Evolutionary conservation across 352 stramenopile species (phyloP).

Genomic region (Globisporangium camurandrum): DNA sequence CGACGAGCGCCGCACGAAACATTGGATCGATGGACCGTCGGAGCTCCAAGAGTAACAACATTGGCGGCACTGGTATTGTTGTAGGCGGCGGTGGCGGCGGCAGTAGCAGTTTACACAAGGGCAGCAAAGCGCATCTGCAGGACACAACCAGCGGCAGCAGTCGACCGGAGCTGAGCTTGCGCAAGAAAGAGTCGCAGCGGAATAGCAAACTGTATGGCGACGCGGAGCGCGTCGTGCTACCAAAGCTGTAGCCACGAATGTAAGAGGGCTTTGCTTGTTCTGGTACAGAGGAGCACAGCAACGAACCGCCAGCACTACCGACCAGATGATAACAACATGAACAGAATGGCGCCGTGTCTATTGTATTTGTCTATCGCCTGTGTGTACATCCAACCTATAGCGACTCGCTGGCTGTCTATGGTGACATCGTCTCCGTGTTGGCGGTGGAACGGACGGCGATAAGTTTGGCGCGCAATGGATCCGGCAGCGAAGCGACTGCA

Average conservation of each 20-base stretch:
- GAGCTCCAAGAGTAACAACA: slow-evolving; percentile 33
- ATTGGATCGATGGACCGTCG: slow-evolving; percentile 27
- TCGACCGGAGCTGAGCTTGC: slow-evolving; percentile 13
- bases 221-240: slow-evolving; percentile 32
- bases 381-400: too few species aligned
- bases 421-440: too few species aligned
- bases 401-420: too few species aligned
- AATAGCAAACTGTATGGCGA: slow-evolving; percentile 33
- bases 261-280: background rate
- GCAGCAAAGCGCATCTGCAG: slow-evolving; percentile 8
- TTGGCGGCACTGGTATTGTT: background rate
- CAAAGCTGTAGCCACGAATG: slow-evolving; percentile 27
- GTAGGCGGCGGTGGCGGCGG: background rate
- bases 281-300: too few species aligned
- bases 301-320: too few species aligned
- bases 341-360: too few species aligned
- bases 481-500: slow-evolving; percentile 14
- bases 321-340: too few species aligned
- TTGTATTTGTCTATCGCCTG: too few species aligned
- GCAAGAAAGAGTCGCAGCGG: slow-evolving; percentile 38
- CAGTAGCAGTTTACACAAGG: slow-evolving; percentile 2
- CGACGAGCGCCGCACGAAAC: slow-evolving; percentile 24
- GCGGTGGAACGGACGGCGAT: too few species aligned
- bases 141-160: too few species aligned
- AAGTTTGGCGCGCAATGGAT: slow-evolving; percentile 28